phyloP scores from a whole-genome alignment of 1,139 yeast genomes.

The Entelexis paramagnoliae region DNA sequence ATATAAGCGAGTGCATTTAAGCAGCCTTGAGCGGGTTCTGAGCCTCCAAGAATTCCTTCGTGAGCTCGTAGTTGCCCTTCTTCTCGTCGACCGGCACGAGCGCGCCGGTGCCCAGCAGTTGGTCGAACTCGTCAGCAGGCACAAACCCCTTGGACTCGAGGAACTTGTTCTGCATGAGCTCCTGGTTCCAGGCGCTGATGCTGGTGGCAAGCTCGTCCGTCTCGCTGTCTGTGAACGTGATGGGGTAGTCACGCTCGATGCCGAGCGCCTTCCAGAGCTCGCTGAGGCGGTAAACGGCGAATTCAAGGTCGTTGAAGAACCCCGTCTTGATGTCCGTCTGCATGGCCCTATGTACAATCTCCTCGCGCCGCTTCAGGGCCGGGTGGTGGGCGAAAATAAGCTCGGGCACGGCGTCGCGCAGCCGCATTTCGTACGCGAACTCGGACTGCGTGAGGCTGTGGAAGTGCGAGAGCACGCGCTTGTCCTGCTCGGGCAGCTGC shows the following conservation, averaged over 20 bases:
- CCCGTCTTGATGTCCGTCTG: slow-evolving; percentile 48
- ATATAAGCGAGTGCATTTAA: background rate
- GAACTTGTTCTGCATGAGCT: slow-evolving; percentile 63
- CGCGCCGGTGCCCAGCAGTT: slow-evolving; percentile 55
- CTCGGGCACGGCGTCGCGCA: slow-evolving; percentile 47
- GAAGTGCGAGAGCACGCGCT: slow-evolving; percentile 75
- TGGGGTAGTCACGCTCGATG: slow-evolving; percentile 42
- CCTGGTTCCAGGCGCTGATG: slow-evolving; percentile 57
- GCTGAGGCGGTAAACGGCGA: slow-evolving; percentile 64
- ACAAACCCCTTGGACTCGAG: slow-evolving; percentile 92
- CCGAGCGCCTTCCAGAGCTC: slow-evolving; percentile 42
- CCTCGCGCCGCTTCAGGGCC: slow-evolving; percentile 33
- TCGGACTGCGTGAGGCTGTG: slow-evolving; percentile 85
- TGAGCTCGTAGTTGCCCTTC: slow-evolving; percentile 37
- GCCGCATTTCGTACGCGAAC: slow-evolving; percentile 69
- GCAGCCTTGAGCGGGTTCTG: slow-evolving; percentile 12
- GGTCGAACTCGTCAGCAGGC: slow-evolving; percentile 82
- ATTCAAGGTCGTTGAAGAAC: slow-evolving; percentile 62
- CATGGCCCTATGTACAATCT: slow-evolving; percentile 41
- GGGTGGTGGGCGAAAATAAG: slow-evolving; percentile 54
- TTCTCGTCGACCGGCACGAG: slow-evolving; percentile 38
- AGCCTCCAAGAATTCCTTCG: slow-evolving; percentile 25
- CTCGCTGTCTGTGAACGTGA: slow-evolving; percentile 47
- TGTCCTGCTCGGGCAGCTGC: slow-evolving; percentile 56
- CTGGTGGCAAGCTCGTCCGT: slow-evolving; percentile 47